These are phyloP conservation scores for Collariella sp. DNA, from an alignment of 495 filamentous ascomycete genomes.

Conservation along the genomic window DNA sequence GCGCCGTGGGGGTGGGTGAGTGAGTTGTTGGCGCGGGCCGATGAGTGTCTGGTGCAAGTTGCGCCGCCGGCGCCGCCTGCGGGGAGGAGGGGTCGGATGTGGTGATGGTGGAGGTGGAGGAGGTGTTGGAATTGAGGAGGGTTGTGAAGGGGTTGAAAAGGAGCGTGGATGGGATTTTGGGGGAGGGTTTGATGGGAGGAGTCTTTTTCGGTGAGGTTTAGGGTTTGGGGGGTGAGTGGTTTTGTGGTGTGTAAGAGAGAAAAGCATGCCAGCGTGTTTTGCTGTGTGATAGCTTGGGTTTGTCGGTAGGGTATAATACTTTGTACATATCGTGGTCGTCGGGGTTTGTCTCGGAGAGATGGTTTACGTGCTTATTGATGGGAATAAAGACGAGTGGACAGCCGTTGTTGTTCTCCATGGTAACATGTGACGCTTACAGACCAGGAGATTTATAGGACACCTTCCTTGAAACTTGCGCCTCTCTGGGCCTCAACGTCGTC, in stretches of 20 bases:
- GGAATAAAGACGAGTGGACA: background rate
- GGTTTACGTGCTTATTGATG: background rate
- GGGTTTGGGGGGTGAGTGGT: background rate
- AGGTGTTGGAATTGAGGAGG: slow-evolving; percentile 21
- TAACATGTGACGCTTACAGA: no score
- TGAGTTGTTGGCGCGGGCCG: slow-evolving; percentile 35
- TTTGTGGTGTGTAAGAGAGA: background rate
- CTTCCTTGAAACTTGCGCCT: no score
- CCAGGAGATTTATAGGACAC: no score
- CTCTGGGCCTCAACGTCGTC: no score
- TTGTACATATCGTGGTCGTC: background rate
- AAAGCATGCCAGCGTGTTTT: background rate
- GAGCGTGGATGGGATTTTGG: slow-evolving; percentile 19
- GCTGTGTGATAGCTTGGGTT: background rate
- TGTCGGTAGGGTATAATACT: background rate
- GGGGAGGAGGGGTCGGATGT: slow-evolving; percentile 3
- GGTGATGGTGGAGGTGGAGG: slow-evolving; percentile 18
- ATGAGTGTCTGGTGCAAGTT: slow-evolving; percentile 27
- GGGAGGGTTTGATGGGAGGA: slow-evolving; percentile 13
- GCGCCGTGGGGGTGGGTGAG: slow-evolving; percentile 32
- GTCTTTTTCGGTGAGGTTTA: slow-evolving; percentile 17
- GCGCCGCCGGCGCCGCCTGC: background rate
- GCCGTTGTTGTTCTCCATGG: background rate
- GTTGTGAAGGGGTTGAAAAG: slow-evolving; percentile 17
- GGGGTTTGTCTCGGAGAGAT: background rate